phyloP scores from a whole-genome alignment of 2,329 filamentous ascomycete species.

The Spiromastix sp. region DNA sequence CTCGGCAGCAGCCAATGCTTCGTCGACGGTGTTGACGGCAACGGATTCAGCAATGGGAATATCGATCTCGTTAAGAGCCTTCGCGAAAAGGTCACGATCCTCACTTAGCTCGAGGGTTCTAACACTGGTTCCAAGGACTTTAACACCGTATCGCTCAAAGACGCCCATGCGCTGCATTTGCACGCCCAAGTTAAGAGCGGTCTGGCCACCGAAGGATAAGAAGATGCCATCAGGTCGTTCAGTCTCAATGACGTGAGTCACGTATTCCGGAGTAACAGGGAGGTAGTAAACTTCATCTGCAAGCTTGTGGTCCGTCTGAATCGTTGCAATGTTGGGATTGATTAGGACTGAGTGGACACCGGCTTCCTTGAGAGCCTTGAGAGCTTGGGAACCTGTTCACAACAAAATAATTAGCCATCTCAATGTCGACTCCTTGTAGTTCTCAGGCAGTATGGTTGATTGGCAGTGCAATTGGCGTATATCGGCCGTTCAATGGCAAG shows the following conservation, averaged over 20 bases:
- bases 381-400: constrained; percentile 71
- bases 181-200: constrained; percentile 90
- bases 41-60: constrained; percentile 96
- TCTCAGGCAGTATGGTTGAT: not conserved
- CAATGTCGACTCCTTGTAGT: not conserved
- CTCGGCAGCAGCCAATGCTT: constrained; percentile 78
- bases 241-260: constrained; percentile 92
- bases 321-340: constrained; percentile 97
- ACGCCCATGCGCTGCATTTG: constrained; percentile 94
- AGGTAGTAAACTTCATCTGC: constrained; percentile 98
- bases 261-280: constrained; percentile 94
- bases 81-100: constrained; percentile 91
- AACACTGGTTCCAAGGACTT: constrained; percentile 89
- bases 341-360: constrained; percentile 85
- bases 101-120: constrained; percentile 89
- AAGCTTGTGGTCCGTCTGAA: constrained; percentile 92
- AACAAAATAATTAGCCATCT: not conserved
- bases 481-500: too few relatives aligned
- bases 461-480: too few relatives aligned
- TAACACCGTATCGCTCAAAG: constrained; percentile 90
- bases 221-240: constrained; percentile 96
- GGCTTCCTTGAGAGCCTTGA: constrained; percentile 94
- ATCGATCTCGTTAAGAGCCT: constrained; percentile 91
- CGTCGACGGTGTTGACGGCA: constrained; percentile 81
- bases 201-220: constrained; percentile 94